Percentiles rank a stretch among this genome's conserved stretches.
Conservation (phyloP, 2,329 filamentous ascomycete genomes). For the Epichloe coenophiala region DNA sequence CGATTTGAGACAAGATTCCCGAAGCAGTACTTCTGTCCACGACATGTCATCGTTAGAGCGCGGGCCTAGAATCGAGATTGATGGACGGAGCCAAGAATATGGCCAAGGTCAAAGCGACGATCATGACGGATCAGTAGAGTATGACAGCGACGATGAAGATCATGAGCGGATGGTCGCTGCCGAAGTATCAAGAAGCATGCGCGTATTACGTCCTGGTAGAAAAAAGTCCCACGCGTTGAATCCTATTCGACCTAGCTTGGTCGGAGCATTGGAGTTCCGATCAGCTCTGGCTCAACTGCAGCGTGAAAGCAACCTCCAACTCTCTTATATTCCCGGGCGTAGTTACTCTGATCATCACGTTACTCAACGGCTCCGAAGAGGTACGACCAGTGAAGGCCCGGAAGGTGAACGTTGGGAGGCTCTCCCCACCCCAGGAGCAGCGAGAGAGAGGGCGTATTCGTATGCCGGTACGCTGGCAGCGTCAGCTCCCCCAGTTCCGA, state of each 20-base stretch:
- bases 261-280: conserved; percentile 87
- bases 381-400: conserved; percentile 14
- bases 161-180: conserved; percentile 56
- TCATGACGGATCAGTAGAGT: conserved; percentile 26
- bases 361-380: conserved; percentile 12
- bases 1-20: conserved; percentile 6
- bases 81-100: conserved; percentile 18
- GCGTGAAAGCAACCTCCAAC: conserved; percentile 62
- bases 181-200: conserved; percentile 88
- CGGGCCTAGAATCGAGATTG: conserved; percentile 34
- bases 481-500: background rate
- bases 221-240: conserved; percentile 54
- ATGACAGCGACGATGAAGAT: conserved; percentile 30
- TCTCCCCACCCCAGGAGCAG: conserved; percentile 1
- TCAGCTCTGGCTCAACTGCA: conserved; percentile 81
- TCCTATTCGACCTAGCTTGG: conserved; percentile 80
- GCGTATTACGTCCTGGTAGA: conserved; percentile 55
- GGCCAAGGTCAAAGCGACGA: conserved; percentile 22
- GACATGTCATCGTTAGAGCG: conserved; percentile 33
- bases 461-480: conserved; percentile 3
- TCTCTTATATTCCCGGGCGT: conserved; percentile 53
- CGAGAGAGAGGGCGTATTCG: conserved; percentile 11
- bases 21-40: conserved; percentile 7
- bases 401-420: conserved; percentile 7
- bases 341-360: conserved; percentile 30